These are phyloP conservation scores for Spatholobus suberectus DNA, from an alignment of 306 rosid species.

Conservation along the genomic window DNA sequence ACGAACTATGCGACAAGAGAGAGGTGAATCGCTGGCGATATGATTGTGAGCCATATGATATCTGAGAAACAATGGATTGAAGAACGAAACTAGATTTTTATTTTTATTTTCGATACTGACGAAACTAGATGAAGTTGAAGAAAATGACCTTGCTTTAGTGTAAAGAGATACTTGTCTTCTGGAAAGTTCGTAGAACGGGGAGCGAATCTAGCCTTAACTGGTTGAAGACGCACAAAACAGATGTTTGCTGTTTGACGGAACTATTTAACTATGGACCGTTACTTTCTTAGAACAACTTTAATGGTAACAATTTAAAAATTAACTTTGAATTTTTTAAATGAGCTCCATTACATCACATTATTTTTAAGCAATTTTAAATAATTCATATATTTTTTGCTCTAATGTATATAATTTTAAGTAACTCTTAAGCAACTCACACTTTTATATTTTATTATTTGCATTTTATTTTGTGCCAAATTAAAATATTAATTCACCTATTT, in stretches of 20 bases:
- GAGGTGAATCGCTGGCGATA: conserved; percentile 66
- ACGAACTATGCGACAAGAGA: conserved; percentile 85
- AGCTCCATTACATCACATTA: too few species aligned
- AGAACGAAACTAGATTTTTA: conserved; percentile 1
- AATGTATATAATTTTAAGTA: too few species aligned
- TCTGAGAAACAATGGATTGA: background rate
- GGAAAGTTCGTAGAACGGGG: conserved; percentile 31
- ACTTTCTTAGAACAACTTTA: too few species aligned
- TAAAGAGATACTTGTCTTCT: background rate
- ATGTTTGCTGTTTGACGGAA: background rate
- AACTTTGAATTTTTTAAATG: too few species aligned
- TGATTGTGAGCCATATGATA: conserved; percentile 48
- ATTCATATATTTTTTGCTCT: too few species aligned
- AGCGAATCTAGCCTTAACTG: background rate
- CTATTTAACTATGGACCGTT: background rate
- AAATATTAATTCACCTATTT: too few species aligned
- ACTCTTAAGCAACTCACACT: too few species aligned
- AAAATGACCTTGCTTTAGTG: conserved; percentile 23
- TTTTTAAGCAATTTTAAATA: too few species aligned
- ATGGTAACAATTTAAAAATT: too few species aligned
- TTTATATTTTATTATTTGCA: too few species aligned
- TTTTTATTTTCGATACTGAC: too few species aligned
- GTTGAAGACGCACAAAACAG: background rate
- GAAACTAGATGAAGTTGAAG: background rate
- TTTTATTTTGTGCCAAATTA: too few species aligned